Evolutionary conservation across 805 yeast genomes (phyloP), one percentile per base, ranked within the genome.

Genomic region (Metschnikowia gruessii): DNA sequence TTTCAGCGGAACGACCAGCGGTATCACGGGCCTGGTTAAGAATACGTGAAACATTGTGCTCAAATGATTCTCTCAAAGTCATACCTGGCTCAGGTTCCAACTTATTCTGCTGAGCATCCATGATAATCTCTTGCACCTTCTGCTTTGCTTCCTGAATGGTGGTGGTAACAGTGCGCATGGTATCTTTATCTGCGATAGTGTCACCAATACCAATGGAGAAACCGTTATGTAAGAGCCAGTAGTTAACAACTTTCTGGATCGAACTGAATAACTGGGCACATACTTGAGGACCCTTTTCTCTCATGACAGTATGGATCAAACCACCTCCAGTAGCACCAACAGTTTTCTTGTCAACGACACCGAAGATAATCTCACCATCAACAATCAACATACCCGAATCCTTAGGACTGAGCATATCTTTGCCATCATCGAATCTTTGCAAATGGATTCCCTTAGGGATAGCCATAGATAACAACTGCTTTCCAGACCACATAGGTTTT

Each of bases 171-270:
- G 85, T 85, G 57, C 83, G 82, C 96, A 94, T 95, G 35, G 99
- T 94, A 26, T 80, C 83, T n/a, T 91, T 81, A 75, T 95, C 99
- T 40, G 99, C 99, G 73, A 94, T 95, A 3, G 99, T 94, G 70
- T 94, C 99, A 76, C 99, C 99, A 69, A 94, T 94, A 79, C 99
- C 99, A 59, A 95, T 95, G 11, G 98, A 92, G 72, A 94, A 94
- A 50, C 99, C 98, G 60, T 87, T 88, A 64, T 95, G 99, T 44
- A 94, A 76, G 50, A 94, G 76, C 99, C 99, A 94, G 67, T 79
- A 94, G 69, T 94, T 94, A 34, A 91, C 97, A 49, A 94, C 95
- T 62, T 90, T 92, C 69, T 94, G 99, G 50, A 92, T 80, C 57
- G 87, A 86, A 64, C 97, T 89, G 62, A 94, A 91, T 61, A 94